Evolutionary conservation across 805 yeast genomes (phyloP).

Genomic region (Yamadazyma phyllophila): DNA sequence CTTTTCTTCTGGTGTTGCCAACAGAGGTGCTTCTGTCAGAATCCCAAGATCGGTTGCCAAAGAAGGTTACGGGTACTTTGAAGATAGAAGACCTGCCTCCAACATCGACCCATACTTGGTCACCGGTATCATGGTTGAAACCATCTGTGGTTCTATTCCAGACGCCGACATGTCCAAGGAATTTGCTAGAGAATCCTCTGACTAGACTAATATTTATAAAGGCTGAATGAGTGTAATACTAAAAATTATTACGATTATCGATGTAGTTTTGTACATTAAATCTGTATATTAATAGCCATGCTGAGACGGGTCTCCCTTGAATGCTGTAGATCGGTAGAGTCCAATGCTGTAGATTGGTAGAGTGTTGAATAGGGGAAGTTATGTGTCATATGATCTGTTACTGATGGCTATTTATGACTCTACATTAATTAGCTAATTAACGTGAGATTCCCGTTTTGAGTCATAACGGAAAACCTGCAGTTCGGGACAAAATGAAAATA

Average conservation of each 20-base stretch:
- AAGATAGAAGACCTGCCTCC: constrained; percentile 99
- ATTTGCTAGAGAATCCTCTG: constrained; percentile 67
- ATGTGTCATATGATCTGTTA: too few species aligned
- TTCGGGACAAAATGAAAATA: background rate
- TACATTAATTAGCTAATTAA: background rate
- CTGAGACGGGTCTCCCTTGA: too few species aligned
- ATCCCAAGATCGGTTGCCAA: constrained; percentile 98
- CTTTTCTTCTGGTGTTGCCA: constrained; percentile 97
- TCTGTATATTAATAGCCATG: background rate
- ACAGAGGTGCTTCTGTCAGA: constrained; percentile 99
- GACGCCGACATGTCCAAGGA: constrained; percentile 94
- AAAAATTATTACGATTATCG: too few species aligned
- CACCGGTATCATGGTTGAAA: constrained; percentile 97
- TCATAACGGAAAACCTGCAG: background rate
- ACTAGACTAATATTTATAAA: constrained; percentile 11
- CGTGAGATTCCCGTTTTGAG: background rate
- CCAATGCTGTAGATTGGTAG: too few species aligned
- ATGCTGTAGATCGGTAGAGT: too few species aligned
- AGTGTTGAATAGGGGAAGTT: too few species aligned
- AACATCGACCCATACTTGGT: constrained; percentile 99
- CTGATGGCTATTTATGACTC: too few species aligned
- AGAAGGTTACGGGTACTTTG: constrained; percentile 97
- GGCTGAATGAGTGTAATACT: background rate
- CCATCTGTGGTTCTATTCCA: constrained; percentile 90
- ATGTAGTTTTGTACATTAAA: too few species aligned